Conservation (phyloP, 805 yeast species). For the Starmera caribaea region DNA sequence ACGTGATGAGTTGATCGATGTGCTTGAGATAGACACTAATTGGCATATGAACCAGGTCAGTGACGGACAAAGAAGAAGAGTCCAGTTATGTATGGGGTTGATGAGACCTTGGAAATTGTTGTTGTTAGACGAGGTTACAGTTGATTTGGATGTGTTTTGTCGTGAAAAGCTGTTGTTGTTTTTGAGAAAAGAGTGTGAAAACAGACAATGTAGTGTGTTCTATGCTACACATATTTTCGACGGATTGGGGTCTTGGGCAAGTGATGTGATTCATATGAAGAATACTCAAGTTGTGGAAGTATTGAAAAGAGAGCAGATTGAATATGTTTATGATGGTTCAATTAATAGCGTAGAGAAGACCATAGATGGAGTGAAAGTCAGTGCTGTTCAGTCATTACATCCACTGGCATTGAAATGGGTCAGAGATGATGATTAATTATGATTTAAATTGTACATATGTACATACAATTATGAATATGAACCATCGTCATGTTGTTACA, state of each 20-base stretch:
- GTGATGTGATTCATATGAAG: slow-evolving; percentile 61
- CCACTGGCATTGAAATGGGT: slow-evolving; percentile 72
- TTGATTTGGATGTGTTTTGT: slow-evolving; percentile 90
- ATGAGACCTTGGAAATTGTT: slow-evolving; percentile 83
- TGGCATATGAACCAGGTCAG: slow-evolving; percentile 93
- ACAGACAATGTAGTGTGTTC: slow-evolving; percentile 65
- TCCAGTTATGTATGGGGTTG: slow-evolving; percentile 89
- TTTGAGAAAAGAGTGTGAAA: slow-evolving; percentile 60
- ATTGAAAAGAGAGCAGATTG: slow-evolving; percentile 15
- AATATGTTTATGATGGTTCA: slow-evolving; percentile 9
- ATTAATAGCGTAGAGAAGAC: slow-evolving; percentile 10
- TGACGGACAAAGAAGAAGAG: slow-evolving; percentile 93
- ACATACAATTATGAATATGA: no score
- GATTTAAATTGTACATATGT: no score
- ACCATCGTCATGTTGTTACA: no score
- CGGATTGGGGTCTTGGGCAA: slow-evolving; percentile 89
- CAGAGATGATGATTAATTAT: slow-evolving; percentile 24
- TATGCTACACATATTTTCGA: slow-evolving; percentile 97
- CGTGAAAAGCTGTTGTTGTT: slow-evolving; percentile 66
- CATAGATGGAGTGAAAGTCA: slow-evolving; percentile 23
- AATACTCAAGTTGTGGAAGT: slow-evolving; percentile 46
- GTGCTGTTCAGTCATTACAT: slow-evolving; percentile 46
- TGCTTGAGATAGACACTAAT: slow-evolving; percentile 74
- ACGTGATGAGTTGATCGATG: slow-evolving; percentile 62
- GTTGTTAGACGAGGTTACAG: slow-evolving; percentile 93